Evolutionary conservation across 495 filamentous ascomycete species (phyloP).

Genomic region (Penicillium riverlandense): DNA sequence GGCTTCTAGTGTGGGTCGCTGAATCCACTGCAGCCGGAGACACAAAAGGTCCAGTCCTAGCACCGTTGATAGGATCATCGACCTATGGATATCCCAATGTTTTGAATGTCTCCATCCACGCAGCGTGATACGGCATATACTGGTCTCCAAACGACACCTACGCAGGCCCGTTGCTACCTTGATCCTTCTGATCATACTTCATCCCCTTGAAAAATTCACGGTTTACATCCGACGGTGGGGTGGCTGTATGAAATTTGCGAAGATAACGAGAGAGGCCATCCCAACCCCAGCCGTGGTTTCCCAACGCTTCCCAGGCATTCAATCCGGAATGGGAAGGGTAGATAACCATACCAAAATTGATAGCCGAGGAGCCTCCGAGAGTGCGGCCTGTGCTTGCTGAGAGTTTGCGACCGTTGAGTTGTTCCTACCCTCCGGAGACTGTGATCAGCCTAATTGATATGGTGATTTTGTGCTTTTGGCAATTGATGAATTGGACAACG

Average conservation of each 20-base stretch:
- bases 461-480: too few species aligned
- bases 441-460: not conserved
- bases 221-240: slow-evolving; percentile 4
- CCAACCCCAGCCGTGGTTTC: slow-evolving; percentile 48
- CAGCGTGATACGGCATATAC: slow-evolving; percentile 10
- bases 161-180: slow-evolving; percentile 15
- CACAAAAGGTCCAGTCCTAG: slow-evolving; percentile 10
- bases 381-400: slow-evolving; percentile 37
- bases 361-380: slow-evolving; percentile 48
- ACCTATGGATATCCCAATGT: slow-evolving; percentile 9
- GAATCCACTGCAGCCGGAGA: slow-evolving; percentile 8
- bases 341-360: slow-evolving; percentile 35
- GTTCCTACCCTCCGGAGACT: slow-evolving; percentile 1
- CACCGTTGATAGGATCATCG: slow-evolving; percentile 13
- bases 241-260: slow-evolving; percentile 10
- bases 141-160: slow-evolving; percentile 18
- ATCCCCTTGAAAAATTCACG: slow-evolving; percentile 6
- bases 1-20: slow-evolving; percentile 26
- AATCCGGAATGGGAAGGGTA: slow-evolving; percentile 27
- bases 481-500: not conserved
- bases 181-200: slow-evolving; percentile 7
- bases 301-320: slow-evolving; percentile 44
- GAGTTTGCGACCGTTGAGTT: slow-evolving; percentile 15
- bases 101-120: slow-evolving; percentile 19
- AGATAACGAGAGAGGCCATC: slow-evolving; percentile 38